phyloP scores from a whole-genome alignment of 257 asterid genomes.

The Penstemon eatonii region DNA sequence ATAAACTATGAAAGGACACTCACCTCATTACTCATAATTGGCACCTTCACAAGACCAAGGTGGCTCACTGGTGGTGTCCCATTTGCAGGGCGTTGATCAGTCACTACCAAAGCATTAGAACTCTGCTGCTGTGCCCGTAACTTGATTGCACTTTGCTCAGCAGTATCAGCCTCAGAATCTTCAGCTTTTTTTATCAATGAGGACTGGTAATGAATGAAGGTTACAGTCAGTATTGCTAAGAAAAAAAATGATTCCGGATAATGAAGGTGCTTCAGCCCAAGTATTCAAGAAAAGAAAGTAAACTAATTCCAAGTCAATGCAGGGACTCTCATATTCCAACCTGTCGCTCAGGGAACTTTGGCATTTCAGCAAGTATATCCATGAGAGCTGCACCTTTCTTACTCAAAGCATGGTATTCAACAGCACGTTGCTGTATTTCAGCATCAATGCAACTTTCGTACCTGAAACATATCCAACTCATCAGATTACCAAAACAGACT shows the following conservation, averaged over 20 bases:
- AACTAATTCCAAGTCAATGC: slow-evolving; percentile 20
- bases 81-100: slow-evolving; percentile 75
- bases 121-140: slow-evolving; percentile 84
- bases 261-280: slow-evolving; percentile 25
- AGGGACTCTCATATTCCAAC: slow-evolving; percentile 37
- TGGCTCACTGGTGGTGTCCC: slow-evolving; percentile 64
- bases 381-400: slow-evolving; percentile 79
- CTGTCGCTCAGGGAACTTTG: slow-evolving; percentile 96
- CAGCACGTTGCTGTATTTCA: slow-evolving; percentile 94
- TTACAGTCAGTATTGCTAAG: slow-evolving; percentile 22
- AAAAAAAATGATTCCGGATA: slow-evolving; percentile 10
- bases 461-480: slow-evolving; percentile 41
- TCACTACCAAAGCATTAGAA: slow-evolving; percentile 80
- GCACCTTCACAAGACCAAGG: slow-evolving; percentile 83
- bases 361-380: slow-evolving; percentile 97
- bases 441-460: slow-evolving; percentile 92
- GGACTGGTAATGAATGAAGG: slow-evolving; percentile 51
- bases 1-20: slow-evolving; percentile 37
- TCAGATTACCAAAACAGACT: slow-evolving; percentile 22
- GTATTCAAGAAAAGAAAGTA: not conserved
- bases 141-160: slow-evolving; percentile 95
- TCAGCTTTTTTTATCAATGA: slow-evolving; percentile 83
- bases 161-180: slow-evolving; percentile 89
- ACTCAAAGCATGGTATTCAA: slow-evolving; percentile 85
- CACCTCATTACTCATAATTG: slow-evolving; percentile 59